Evolutionary conservation across 495 filamentous ascomycete species (phyloP), one percentile per base, ranked within the genome.

Genomic region (Penicillium tannophilum): DNA sequence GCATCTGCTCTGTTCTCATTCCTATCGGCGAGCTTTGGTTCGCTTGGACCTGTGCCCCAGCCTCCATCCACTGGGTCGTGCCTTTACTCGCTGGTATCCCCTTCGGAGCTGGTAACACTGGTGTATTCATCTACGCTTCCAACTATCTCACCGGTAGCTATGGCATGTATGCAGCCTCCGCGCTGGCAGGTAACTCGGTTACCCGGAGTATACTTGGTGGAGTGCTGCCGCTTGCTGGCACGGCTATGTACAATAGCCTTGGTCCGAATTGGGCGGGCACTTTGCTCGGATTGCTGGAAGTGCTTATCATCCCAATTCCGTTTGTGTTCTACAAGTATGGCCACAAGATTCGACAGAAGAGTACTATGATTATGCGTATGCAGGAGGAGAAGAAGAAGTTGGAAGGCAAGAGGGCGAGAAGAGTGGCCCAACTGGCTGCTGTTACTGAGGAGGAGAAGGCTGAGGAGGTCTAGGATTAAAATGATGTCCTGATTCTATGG

Each of bases 101-200:
- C 6, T 96, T 93, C 65, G 90, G 90, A 14, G 76, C 84, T 4
- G 91, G 91, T 0, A 94, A 93, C 62, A 84, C 84, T 2, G 79
- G 85, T 3, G 84, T 87, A 52, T 96, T 95, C 70, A 91, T 94
- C 63, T 92, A 93, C 63, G 83, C 87, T 0, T 82, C 76, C 14
- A 92, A 90, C 59, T 96, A 95, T 66, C 76, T 96, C 1, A 89
- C 90, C 6, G 79, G 85, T 30, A 82, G 84, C 16, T 96, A 96
- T 66, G 90, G 88, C 31, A 83, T 91, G 50, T 93, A 87, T 64
- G 84, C 89, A 0, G 91, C 91, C 0, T 87, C 83, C 14, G 91
- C 90, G 0, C 69, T 94, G 33, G 91, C 90, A 0, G 90, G 90
- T 1, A 93, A 93, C 60, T 80, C 86, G 0, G 86, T 94, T 6